phyloP scores from a whole-genome alignment of 495 filamentous ascomycete species.

The Staphylotrichum tortipilum region DNA sequence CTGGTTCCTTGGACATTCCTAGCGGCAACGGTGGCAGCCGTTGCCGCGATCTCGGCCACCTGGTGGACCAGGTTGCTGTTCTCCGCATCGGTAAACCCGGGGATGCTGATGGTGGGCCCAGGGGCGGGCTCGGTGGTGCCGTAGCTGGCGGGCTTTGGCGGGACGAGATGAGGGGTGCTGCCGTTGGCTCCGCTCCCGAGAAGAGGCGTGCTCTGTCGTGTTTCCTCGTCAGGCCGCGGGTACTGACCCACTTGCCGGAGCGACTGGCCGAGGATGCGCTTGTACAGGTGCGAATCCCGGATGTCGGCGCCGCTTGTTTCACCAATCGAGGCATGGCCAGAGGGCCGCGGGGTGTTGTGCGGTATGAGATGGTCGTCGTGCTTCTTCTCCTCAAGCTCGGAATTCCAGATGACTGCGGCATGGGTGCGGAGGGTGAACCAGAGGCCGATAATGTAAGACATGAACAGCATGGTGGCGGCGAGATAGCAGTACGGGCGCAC shows the following conservation, averaged over 20 bases:
- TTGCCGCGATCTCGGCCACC: constrained; percentile 86
- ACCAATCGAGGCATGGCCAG: constrained; percentile 28
- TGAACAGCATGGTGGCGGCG: constrained; percentile 73
- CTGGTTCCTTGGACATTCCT: constrained; percentile 50
- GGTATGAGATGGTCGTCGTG: constrained; percentile 34
- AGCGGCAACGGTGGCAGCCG: constrained; percentile 78
- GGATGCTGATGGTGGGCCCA: constrained; percentile 44
- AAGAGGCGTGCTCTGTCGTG: constrained; percentile 35
- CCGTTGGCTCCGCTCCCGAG: constrained; percentile 27
- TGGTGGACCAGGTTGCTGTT: constrained; percentile 72
- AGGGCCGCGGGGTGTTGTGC: constrained; percentile 33
- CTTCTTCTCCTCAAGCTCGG: constrained; percentile 77
- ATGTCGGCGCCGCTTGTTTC: constrained; percentile 46
- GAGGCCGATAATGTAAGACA: constrained; percentile 87
- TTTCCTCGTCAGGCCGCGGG: constrained; percentile 38
- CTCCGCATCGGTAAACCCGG: constrained; percentile 67
- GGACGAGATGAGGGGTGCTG: constrained; percentile 62
- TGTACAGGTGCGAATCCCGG: constrained; percentile 82
- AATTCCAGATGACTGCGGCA: constrained; percentile 94
- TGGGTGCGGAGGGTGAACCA: constrained; percentile 97
- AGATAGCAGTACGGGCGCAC: constrained; percentile 91
- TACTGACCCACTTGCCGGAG: constrained; percentile 66
- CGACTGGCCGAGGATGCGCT: constrained; percentile 84
- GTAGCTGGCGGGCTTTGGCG: constrained; percentile 51
- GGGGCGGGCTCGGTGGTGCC: constrained; percentile 25